A percentile compares a stretch with the other conserved stretches of the same genome.
Evolutionary conservation across 129 eudicot genomes (phyloP).

Genomic region (Artemisia tridentata): DNA sequence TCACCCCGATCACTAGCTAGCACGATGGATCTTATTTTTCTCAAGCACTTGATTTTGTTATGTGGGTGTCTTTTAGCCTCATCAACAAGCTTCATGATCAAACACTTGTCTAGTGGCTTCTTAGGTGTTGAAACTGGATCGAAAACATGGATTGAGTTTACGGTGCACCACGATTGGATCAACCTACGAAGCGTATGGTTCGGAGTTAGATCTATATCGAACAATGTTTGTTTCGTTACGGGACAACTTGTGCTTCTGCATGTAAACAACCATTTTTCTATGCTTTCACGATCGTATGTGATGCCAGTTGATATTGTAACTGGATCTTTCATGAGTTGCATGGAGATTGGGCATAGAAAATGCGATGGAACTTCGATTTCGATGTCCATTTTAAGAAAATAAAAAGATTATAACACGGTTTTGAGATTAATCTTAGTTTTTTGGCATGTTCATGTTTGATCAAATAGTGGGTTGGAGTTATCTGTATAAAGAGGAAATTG

Average conservation of each 20-base stretch:
- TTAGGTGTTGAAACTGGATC: constrained; percentile 60
- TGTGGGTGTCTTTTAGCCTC: constrained; percentile 47
- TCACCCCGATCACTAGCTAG: constrained; percentile 28
- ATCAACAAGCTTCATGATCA: constrained; percentile 43
- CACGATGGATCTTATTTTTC: constrained; percentile 43
- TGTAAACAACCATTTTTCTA: constrained; percentile 65
- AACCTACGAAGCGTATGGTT: constrained; percentile 83
- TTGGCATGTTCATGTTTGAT: constrained; percentile 3
- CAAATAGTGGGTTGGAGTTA: not conserved
- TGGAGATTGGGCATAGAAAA: constrained; percentile 86
- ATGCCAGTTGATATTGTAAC: constrained; percentile 77
- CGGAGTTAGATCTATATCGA: constrained; percentile 52
- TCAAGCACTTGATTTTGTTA: constrained; percentile 32
- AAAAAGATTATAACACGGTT: not conserved
- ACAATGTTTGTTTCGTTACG: constrained; percentile 59
- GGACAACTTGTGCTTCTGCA: constrained; percentile 60
- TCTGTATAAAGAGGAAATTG: not conserved
- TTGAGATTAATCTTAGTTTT: constrained; percentile 20
- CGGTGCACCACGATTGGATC: constrained; percentile 80
- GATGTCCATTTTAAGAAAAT: constrained; percentile 22
- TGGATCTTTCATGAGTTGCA: constrained; percentile 91
- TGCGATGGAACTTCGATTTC: constrained; percentile 67
- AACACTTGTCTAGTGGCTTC: constrained; percentile 36
- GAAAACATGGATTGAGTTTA: constrained; percentile 40
- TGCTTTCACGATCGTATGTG: constrained; percentile 74